Percentiles rank a stretch among this genome's conserved stretches.
These are phyloP conservation scores for Orbilia ellipsospora DNA, from an alignment of 2,329 filamentous ascomycete species.

Conservation along the genomic window DNA sequence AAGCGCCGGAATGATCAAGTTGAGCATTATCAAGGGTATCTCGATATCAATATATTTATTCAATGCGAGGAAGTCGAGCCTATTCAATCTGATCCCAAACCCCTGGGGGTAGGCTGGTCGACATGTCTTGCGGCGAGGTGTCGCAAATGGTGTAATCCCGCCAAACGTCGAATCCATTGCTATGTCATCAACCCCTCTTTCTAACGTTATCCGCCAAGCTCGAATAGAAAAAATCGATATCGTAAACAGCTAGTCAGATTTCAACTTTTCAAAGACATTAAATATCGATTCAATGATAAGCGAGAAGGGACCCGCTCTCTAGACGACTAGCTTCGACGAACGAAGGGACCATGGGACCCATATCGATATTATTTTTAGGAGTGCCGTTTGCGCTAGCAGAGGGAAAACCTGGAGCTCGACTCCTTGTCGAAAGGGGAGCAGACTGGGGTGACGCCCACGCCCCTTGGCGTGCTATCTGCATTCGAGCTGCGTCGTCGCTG, in stretches of 20 bases:
- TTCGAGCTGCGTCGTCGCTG: background rate
- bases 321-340: background rate
- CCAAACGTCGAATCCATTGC: too few species aligned
- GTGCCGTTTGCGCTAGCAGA: slow-evolving; percentile 4
- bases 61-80: too few species aligned
- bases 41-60: too few species aligned
- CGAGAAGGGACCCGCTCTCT: background rate
- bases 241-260: slow-evolving; percentile 6
- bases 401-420: slow-evolving; percentile 14
- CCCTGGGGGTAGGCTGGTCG: too few species aligned
- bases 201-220: slow-evolving; percentile 22
- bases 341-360: slow-evolving; percentile 6
- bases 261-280: background rate
- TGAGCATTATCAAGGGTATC: too few species aligned
- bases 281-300: slow-evolving; percentile 23
- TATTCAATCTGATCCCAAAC: too few species aligned
- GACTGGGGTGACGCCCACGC: background rate
- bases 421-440: background rate
- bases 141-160: slow-evolving; percentile 32
- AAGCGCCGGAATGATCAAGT: too few species aligned
- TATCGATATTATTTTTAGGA: slow-evolving; percentile 19
- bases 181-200: too few species aligned
- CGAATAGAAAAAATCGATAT: slow-evolving; percentile 26
- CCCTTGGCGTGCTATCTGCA: background rate
- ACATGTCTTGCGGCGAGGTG: too few species aligned